phyloP scores from a whole-genome alignment of 2,329 filamentous ascomycete species.

The Ascochyta rabiei region DNA sequence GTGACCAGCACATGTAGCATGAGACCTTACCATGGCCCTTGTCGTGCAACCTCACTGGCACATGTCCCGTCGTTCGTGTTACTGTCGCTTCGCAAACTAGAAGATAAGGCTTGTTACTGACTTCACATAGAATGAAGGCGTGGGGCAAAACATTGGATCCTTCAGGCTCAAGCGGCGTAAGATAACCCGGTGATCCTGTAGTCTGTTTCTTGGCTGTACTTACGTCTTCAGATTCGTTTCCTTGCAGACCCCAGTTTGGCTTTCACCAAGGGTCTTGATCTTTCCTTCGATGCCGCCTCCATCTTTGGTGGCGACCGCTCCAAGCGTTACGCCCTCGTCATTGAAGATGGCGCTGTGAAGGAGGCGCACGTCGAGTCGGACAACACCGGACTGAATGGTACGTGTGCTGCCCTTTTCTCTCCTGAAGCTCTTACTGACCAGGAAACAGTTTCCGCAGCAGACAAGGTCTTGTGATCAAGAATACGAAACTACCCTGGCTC shows the following conservation, averaged over 20 bases:
- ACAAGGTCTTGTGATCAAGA: conserved; percentile 35
- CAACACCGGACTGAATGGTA: conserved; percentile 81
- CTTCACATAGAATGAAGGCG: conserved; percentile 75
- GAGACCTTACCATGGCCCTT: conserved; percentile 11
- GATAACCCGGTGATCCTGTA: conserved; percentile 42
- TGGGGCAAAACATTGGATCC: conserved; percentile 83
- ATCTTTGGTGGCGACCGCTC: conserved; percentile 83
- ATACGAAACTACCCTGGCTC: not conserved
- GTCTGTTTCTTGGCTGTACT: conserved; percentile 7
- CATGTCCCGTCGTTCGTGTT: conserved; percentile 15
- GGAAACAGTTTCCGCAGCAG: conserved; percentile 38
- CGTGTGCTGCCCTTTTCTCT: conserved; percentile 30
- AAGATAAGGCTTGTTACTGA: conserved; percentile 19
- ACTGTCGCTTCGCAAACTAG: not conserved
- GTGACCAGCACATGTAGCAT: conserved; percentile 17
- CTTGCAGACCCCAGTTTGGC: conserved; percentile 78
- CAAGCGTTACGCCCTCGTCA: conserved; percentile 85
- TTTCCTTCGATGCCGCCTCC: conserved; percentile 77
- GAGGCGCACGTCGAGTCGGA: conserved; percentile 84
- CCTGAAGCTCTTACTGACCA: conserved; percentile 8
- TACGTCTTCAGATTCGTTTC: conserved; percentile 75
- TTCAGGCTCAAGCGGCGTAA: conserved; percentile 73
- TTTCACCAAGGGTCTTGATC: conserved; percentile 83
- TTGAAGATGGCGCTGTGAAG: conserved; percentile 85
- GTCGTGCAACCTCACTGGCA: conserved; percentile 8